Percentiles rank a stretch among this genome's conserved stretches.
phyloP scores from a whole-genome alignment of 495 filamentous ascomycete genomes.

The Endocarpon pusillum region DNA sequence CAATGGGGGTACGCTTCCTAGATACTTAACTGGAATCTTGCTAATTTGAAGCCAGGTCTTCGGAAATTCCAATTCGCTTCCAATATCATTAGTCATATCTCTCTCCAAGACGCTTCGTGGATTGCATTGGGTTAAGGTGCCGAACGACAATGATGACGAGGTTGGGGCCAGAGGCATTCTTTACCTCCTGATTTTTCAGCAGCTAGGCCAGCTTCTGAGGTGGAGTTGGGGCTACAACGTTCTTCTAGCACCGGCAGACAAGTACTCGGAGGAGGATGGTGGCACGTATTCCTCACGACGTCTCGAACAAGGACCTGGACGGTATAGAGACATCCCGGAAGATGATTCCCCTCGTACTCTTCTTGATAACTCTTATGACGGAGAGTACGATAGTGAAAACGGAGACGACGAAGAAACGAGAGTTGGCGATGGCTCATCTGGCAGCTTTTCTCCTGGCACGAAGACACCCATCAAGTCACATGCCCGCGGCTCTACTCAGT shows the following conservation, averaged over 20 bases:
- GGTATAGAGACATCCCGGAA: constrained; percentile 46
- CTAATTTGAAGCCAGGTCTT: constrained; percentile 44
- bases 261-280: constrained; percentile 41
- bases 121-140: constrained; percentile 81
- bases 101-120: constrained; percentile 81
- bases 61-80: constrained; percentile 94
- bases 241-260: constrained; percentile 59
- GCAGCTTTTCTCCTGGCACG: too few species aligned
- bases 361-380: not conserved
- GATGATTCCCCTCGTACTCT: constrained; percentile 9
- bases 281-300: constrained; percentile 29
- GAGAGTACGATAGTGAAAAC: not conserved
- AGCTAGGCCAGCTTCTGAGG: constrained; percentile 82
- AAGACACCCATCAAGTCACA: constrained; percentile 14
- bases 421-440: constrained; percentile 5
- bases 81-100: constrained; percentile 88
- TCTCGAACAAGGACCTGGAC: constrained; percentile 44
- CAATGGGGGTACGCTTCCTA: constrained; percentile 55
- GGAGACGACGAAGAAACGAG: not conserved
- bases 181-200: constrained; percentile 93
- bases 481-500: constrained; percentile 10
- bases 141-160: constrained; percentile 85
- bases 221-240: constrained; percentile 99
- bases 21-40: not conserved
- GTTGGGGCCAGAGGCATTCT: constrained; percentile 87